phyloP scores from a whole-genome alignment of 495 filamentous ascomycete species.

The Beverwykella pulmonaria region DNA sequence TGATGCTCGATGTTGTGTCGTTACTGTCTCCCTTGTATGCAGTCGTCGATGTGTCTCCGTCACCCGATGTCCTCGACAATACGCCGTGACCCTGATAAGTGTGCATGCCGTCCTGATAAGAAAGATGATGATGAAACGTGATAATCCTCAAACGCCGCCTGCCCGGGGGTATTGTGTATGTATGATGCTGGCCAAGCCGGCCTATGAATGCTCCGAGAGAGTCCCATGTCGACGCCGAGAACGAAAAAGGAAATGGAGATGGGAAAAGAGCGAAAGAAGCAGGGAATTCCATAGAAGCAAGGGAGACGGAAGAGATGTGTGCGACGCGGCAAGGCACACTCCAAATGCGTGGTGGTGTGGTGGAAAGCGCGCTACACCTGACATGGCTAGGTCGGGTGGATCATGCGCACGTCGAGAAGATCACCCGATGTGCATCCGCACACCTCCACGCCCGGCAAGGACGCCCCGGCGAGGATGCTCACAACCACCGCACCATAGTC shows the following conservation, averaged over 20 bases:
- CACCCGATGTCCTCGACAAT: conserved; percentile 12
- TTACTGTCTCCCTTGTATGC: conserved; percentile 17
- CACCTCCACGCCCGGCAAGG: conserved; percentile 10
- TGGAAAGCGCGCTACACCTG: conserved; percentile 9
- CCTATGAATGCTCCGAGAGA: conserved; percentile 7
- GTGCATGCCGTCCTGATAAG: conserved; percentile 14
- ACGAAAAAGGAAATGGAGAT: conserved; percentile 16
- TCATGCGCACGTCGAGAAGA: conserved; percentile 19
- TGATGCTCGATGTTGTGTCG: not conserved
- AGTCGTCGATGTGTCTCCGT: conserved; percentile 5
- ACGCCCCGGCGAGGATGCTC: conserved; percentile 30
- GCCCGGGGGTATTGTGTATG: conserved; percentile 34
- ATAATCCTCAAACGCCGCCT: conserved; percentile 27
- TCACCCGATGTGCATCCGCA: conserved; percentile 28
- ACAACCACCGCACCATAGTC: not conserved
- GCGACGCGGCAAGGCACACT: conserved; percentile 18
- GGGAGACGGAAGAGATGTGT: conserved; percentile 9
- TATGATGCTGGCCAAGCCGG: conserved; percentile 21
- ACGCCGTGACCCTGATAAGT: not conserved
- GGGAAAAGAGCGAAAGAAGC: conserved; percentile 4
- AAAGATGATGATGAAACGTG: conserved; percentile 14
- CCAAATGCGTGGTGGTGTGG: conserved; percentile 13
- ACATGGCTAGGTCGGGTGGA: conserved; percentile 16
- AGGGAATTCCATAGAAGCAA: conserved; percentile 10
- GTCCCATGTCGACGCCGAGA: conserved; percentile 5